Evolutionary conservation across 2,329 filamentous ascomycete species (phyloP).

Genomic region (Claviceps sp.): DNA sequence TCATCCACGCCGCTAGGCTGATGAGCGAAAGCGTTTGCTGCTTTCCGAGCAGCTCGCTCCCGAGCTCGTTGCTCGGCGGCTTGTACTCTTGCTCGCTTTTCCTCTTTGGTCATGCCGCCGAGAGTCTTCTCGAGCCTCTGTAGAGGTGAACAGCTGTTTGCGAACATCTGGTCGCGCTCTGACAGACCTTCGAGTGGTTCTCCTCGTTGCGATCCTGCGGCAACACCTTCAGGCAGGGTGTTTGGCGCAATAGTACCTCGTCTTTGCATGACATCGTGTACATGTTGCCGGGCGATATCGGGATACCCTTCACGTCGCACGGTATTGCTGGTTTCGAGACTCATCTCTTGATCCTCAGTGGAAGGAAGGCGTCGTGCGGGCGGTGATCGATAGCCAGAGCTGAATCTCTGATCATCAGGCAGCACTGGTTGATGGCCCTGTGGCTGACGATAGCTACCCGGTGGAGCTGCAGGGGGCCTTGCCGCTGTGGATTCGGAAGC

Average conservation of each 20-base stretch:
- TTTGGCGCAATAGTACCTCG: conserved; percentile 9
- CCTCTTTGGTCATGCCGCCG: conserved; percentile 88
- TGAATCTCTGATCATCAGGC: conserved; percentile 12
- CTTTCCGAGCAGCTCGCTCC: conserved; percentile 39
- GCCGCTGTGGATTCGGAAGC: conserved; percentile 14
- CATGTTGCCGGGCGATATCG: conserved; percentile 6
- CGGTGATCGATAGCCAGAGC: conserved; percentile 5
- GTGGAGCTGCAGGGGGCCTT: conserved; percentile 38
- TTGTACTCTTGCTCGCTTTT: conserved; percentile 73
- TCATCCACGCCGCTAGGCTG: conserved; percentile 12
- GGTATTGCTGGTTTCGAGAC: conserved; percentile 14
- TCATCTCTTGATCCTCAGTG: conserved; percentile 12
- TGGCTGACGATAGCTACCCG: conserved; percentile 41
- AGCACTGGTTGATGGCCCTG: conserved; percentile 18
- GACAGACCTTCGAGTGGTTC: conserved; percentile 24
- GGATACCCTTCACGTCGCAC: conserved; percentile 7
- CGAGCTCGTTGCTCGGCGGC: conserved; percentile 65
- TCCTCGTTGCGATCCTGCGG: conserved; percentile 20
- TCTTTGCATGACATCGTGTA: conserved; percentile 11
- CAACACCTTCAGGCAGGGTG: conserved; percentile 9
- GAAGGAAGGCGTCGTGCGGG: neutral
- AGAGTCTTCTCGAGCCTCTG: conserved; percentile 87
- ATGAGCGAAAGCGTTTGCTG: conserved; percentile 12
- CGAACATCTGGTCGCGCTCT: conserved; percentile 45
- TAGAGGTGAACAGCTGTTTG: conserved; percentile 75